Base-by-base conservation (phyloP, 2,329 filamentous ascomycete genomes). In the Trichoderma gracile region DNA sequence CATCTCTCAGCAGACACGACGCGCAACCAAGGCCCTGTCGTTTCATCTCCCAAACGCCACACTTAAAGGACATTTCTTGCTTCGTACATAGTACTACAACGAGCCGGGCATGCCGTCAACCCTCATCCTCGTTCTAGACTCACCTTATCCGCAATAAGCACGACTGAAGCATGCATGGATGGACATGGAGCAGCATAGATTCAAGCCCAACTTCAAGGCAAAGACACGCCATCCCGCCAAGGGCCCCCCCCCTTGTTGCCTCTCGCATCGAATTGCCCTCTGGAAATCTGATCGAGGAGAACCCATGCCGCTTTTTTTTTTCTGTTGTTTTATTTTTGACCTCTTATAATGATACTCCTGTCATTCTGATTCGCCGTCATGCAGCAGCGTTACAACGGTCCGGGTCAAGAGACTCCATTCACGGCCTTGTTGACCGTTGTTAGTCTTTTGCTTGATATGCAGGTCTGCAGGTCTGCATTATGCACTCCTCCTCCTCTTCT, bases 31-130 rank as follows among this genome's bases (percentile, higher is more conserved):
- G 33, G 33, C 38, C 58, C 47, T 47, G 58, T 23, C 46, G 47
- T 53, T 61, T 61, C 58, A 61, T 17, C 33, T 53, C n/a, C 53
- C 47, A 53, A 53, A 43, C 58, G 38, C 47, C 33, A 53, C 14
- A 52, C 19, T 19, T 10, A 38, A 33, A 43, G 45, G n/a, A 12
- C 9, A 38, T 3, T 38, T 12, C 10, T 38, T 9, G 30, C 3
- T 30, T 38, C 33, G 4, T 25, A n/a, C n/a, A n/a, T n/a, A n/a
- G n/a, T n/a, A n/a, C n/a, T 33, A 33, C 27, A 27, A 27, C 27
- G 8, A 8, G 5, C 27, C 27, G 8, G 27, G 27, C 27, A 10
- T 9, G 30, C 30, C 8, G 8, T 33, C 30, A n/a, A 33, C 30
- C 30, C 33, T 38, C 33, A 38, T 14, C 33, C 33, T 38, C 33